Percentiles rank a stretch among this genome's conserved stretches.
Evolutionary conservation across 495 filamentous ascomycete genomes (phyloP).

Genomic region (Copromyces sp.): DNA sequence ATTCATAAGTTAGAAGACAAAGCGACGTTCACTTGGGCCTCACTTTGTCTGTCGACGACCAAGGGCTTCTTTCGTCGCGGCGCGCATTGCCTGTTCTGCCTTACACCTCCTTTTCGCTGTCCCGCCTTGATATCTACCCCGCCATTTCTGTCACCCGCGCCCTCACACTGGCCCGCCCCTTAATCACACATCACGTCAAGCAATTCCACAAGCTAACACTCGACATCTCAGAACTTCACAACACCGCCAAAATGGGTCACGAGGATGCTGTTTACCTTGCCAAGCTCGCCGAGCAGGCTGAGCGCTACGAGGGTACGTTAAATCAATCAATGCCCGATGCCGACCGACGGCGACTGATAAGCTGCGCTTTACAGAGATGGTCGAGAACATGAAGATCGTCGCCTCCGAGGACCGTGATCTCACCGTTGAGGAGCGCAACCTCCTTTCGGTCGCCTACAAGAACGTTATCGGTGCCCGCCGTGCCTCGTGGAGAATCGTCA

Average conservation of each 20-base stretch:
- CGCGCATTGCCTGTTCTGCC: not conserved
- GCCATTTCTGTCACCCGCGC: not conserved
- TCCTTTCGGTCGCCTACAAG: slow-evolving; percentile 99
- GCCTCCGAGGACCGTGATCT: slow-evolving; percentile 95
- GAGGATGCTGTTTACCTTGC: slow-evolving; percentile 99
- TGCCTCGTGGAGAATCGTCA: slow-evolving; percentile 99
- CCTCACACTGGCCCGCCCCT: slow-evolving; percentile 5
- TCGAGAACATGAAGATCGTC: slow-evolving; percentile 99
- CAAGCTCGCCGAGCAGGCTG: slow-evolving; percentile 99
- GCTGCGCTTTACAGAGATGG: slow-evolving; percentile 67
- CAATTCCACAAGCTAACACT: slow-evolving; percentile 21
- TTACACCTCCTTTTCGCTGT: not conserved
- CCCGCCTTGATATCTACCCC: not conserved
- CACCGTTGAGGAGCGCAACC: slow-evolving; percentile 97
- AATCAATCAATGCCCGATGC: not conserved
- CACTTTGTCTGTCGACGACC: not conserved
- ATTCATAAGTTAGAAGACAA: not conserved
- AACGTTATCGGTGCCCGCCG: slow-evolving; percentile 98
- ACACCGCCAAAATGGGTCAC: slow-evolving; percentile 78
- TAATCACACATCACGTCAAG: slow-evolving; percentile 6
- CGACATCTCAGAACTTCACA: slow-evolving; percentile 9
- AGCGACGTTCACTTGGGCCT: not conserved
- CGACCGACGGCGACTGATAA: slow-evolving; percentile 12
- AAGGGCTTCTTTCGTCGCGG: not conserved
- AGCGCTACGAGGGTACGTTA: slow-evolving; percentile 95